Conservation (phyloP, 2,329 filamentous ascomycete genomes). For the Epichloe festucae region DNA sequence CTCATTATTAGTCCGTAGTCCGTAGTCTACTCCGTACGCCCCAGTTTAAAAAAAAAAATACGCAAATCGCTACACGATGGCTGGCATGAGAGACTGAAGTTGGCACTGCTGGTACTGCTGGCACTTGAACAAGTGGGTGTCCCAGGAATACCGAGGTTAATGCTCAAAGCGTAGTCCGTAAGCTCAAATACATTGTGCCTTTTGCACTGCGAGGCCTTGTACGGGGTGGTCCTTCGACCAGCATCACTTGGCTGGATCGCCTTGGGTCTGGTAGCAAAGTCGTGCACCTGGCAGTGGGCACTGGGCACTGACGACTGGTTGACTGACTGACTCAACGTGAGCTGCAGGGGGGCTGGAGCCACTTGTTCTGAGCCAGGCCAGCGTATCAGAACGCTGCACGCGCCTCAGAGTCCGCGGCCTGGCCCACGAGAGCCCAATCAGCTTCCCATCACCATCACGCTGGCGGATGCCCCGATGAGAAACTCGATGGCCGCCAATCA, state of each 20-base stretch:
- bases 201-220: no score
- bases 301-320: no score
- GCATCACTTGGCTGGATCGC: no score
- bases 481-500: not conserved
- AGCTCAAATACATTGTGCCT: no score
- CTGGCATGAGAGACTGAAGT: not conserved
- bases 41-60: no score
- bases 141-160: not conserved
- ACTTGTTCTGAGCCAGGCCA: not conserved
- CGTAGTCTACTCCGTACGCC: no score
- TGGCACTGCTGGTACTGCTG: not conserved
- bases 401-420: not conserved
- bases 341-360: not conserved
- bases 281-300: no score
- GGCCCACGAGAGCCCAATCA: not conserved
- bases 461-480: not conserved
- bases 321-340: no score
- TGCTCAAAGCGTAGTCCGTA: not conserved
- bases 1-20: no score
- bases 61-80: no score
- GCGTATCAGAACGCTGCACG: not conserved
- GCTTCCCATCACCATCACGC: not conserved
- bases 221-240: no score
- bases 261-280: no score
- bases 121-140: not conserved